phyloP scores from a whole-genome alignment of 768 basidiomycete genomes.

The Pulveroboletus sp. region DNA sequence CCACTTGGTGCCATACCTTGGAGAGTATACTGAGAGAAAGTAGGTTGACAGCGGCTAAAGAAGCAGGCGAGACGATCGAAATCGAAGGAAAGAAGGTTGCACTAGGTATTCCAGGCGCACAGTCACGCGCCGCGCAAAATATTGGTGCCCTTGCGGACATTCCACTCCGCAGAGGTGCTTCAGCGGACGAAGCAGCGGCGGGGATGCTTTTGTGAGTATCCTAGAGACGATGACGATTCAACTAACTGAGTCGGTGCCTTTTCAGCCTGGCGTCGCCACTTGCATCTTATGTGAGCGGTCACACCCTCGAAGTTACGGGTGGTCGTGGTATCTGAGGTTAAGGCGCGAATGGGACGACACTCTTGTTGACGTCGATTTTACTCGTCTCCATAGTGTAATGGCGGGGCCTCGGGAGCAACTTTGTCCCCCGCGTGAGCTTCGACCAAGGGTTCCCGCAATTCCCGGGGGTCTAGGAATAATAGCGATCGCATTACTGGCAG shows the following conservation, averaged over 20 bases:
- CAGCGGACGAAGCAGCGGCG: conserved; percentile 72
- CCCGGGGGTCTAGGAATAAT: too few species aligned
- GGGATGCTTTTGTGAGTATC: conserved; percentile 69
- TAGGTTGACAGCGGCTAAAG: conserved; percentile 77
- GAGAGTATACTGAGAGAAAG: conserved; percentile 1
- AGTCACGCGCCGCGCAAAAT: conserved; percentile 35
- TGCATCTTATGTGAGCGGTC: conserved; percentile 76
- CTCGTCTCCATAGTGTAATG: too few species aligned
- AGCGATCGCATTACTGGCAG: too few species aligned
- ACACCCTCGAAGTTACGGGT: conserved; percentile 82
- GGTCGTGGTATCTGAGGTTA: conserved; percentile 61
- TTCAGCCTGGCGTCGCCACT: conserved; percentile 71
- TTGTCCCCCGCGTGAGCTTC: too few species aligned
- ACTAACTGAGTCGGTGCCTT: conserved; percentile 6
- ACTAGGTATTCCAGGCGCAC: conserved; percentile 68
- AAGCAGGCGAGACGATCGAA: conserved; percentile 68
- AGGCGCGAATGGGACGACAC: too few species aligned
- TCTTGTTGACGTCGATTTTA: not conserved
- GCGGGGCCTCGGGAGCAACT: too few species aligned
- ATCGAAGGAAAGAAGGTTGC: conserved; percentile 82
- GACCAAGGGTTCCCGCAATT: too few species aligned
- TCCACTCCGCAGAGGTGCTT: conserved; percentile 66
- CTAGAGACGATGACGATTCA: not conserved
- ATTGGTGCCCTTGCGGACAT: conserved; percentile 45
- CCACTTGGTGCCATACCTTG: not conserved